Percentiles rank a stretch among this genome's conserved stretches.
Evolutionary conservation across 2,329 filamentous ascomycete species (phyloP).

Genomic region (Talaromyces albobiverticillius): DNA sequence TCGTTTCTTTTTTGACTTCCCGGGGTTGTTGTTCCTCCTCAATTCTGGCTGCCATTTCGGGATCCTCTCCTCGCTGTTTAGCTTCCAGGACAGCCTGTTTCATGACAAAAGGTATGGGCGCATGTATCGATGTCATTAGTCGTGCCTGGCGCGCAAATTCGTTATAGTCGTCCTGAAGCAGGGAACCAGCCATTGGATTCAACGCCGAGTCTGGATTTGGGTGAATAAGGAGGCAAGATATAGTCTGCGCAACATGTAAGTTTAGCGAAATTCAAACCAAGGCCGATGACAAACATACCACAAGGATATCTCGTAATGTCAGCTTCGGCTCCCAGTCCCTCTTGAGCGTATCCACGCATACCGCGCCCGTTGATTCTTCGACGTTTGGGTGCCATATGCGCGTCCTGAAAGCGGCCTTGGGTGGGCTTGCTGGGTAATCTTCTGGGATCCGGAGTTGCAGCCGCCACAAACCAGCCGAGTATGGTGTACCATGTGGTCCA

Average conservation of each 20-base stretch:
- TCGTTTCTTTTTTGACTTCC: slow-evolving; percentile 14
- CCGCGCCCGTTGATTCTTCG: slow-evolving; percentile 59
- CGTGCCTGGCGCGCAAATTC: slow-evolving; percentile 56
- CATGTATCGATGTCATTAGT: slow-evolving; percentile 63
- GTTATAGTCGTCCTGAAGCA: slow-evolving; percentile 59
- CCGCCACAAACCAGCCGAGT: slow-evolving; percentile 57
- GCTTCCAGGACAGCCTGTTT: slow-evolving; percentile 49
- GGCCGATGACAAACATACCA: slow-evolving; percentile 31
- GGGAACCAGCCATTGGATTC: slow-evolving; percentile 58
- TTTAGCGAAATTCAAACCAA: not conserved
- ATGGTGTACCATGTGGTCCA: slow-evolving; percentile 60
- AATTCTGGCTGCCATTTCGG: slow-evolving; percentile 24
- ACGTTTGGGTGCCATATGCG: slow-evolving; percentile 65
- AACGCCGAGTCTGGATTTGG: slow-evolving; percentile 64
- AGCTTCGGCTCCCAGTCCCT: slow-evolving; percentile 59
- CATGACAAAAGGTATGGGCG: slow-evolving; percentile 49
- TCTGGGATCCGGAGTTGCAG: slow-evolving; percentile 59
- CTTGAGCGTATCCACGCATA: slow-evolving; percentile 65
- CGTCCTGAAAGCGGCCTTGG: slow-evolving; percentile 59
- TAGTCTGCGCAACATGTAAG: slow-evolving; percentile 43
- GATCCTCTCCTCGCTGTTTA: slow-evolving; percentile 53
- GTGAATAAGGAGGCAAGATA: slow-evolving; percentile 61
- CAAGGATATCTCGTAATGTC: slow-evolving; percentile 58
- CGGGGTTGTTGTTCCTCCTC: slow-evolving; percentile 21
- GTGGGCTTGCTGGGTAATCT: slow-evolving; percentile 50